Evolutionary conservation across 331 rosid genomes (phyloP).

Genomic region (Malus hybrid): DNA sequence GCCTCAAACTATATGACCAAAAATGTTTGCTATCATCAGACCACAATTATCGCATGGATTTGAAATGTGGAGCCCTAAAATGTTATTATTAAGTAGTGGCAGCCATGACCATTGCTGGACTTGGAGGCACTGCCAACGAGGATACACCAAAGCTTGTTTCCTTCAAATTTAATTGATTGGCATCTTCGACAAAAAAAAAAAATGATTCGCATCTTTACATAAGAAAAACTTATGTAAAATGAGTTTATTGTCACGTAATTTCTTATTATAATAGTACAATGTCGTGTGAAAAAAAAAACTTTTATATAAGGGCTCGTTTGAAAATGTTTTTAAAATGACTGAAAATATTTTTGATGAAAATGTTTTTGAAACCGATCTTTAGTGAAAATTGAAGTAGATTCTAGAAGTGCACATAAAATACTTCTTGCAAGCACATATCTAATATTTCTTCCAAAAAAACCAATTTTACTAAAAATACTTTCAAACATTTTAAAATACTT

Average conservation of each 20-base stretch:
- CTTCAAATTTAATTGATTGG: neutral
- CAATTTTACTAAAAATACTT: too few species aligned
- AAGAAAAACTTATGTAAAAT: too few species aligned
- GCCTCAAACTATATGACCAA: neutral
- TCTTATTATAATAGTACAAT: too few species aligned
- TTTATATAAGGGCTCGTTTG: too few species aligned
- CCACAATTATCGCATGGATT: neutral
- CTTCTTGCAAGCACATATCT: rapidly evolving
- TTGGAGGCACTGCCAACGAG: neutral
- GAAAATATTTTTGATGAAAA: rapidly evolving
- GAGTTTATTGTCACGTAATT: too few species aligned
- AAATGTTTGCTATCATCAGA: neutral
- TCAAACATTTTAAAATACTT: too few species aligned
- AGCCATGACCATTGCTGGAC: neutral
- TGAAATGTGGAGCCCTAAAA: slow-evolving; percentile 14
- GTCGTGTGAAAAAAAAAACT: too few species aligned
- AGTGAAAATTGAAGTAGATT: too few species aligned
- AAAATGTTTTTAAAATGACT: too few species aligned
- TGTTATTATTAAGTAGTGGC: neutral
- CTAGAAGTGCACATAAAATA: too few species aligned
- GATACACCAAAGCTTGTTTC: neutral
- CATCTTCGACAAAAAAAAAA: neutral
- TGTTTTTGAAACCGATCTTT: too few species aligned
- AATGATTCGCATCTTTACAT: too few species aligned
- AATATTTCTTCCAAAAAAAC: rapidly evolving